Evolutionary conservation across 371 early-diverging fungal genomes (phyloP).

Genomic region (Mycotypha africana): DNA sequence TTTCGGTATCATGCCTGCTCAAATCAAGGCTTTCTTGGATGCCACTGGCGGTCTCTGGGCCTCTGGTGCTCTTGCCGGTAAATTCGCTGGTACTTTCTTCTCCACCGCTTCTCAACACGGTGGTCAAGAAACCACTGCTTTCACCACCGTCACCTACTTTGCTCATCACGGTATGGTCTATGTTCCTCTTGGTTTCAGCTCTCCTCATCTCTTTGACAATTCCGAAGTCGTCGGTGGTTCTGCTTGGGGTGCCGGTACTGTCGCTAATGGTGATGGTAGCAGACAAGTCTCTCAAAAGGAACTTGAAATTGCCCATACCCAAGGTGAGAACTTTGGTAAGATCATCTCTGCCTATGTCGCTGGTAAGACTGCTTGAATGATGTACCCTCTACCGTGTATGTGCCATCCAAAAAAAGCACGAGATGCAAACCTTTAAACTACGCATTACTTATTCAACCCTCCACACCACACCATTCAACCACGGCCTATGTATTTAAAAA

Average conservation of each 20-base stretch:
- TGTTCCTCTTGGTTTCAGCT: constrained; percentile 67
- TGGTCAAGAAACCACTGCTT: constrained; percentile 77
- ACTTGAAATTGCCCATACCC: constrained; percentile 55
- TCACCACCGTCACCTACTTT: constrained; percentile 63
- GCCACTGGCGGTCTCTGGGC: constrained; percentile 72
- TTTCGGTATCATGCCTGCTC: constrained; percentile 71
- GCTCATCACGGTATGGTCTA: constrained; percentile 81
- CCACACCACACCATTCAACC: too few relatives aligned
- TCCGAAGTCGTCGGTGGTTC: constrained; percentile 59
- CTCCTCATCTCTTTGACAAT: constrained; percentile 45
- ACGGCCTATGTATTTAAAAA: too few relatives aligned
- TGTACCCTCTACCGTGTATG: too few relatives aligned
- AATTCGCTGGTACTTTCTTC: constrained; percentile 70
- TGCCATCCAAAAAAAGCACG: too few relatives aligned
- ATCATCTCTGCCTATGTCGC: constrained; percentile 30
- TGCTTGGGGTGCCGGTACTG: constrained; percentile 59
- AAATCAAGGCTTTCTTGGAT: constrained; percentile 70
- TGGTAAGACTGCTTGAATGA: constrained; percentile 22
- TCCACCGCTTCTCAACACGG: constrained; percentile 72
- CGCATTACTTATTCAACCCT: too few relatives aligned
- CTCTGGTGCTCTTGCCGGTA: constrained; percentile 58
- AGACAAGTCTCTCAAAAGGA: constrained; percentile 62
- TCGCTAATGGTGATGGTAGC: constrained; percentile 56
- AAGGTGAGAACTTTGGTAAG: constrained; percentile 65
- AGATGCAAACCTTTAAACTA: too few relatives aligned